A percentile compares a stretch with the other conserved stretches of the same genome.
Conservation (phyloP, 345 rosid species). For the Carallia brachiata region DNA sequence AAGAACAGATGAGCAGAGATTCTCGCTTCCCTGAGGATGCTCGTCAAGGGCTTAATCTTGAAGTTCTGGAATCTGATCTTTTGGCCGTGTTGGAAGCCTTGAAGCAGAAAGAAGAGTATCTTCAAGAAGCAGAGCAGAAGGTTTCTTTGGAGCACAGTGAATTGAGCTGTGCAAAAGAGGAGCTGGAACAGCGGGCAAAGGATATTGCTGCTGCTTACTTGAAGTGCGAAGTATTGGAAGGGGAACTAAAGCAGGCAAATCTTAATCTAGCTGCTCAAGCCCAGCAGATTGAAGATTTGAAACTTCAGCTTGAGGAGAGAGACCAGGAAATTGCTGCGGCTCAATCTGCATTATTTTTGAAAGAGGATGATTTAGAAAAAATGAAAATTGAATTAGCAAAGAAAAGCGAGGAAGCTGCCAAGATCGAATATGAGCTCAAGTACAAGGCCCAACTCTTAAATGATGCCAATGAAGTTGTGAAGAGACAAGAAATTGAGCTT, state of each 20-base stretch:
- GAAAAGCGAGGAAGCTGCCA: conserved; percentile 49
- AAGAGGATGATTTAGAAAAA: conserved; percentile 56
- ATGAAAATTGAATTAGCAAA: conserved; percentile 44
- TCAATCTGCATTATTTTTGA: conserved; percentile 41
- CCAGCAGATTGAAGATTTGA: conserved; percentile 62
- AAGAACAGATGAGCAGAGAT: conserved; percentile 41
- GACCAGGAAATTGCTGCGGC: conserved; percentile 48
- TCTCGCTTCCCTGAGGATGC: conserved; percentile 29
- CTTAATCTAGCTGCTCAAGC: conserved; percentile 61
- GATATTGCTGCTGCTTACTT: conserved; percentile 46
- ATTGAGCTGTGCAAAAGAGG: conserved; percentile 49
- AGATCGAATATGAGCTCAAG: conserved; percentile 42
- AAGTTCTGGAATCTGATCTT: conserved; percentile 64
- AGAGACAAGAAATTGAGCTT: conserved; percentile 64
- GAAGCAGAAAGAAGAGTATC: conserved; percentile 66
- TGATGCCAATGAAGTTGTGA: conserved; percentile 60
- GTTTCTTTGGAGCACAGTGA: conserved; percentile 53
- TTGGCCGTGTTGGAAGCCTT: conserved; percentile 58
- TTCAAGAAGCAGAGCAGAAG: conserved; percentile 52
- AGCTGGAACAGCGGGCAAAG: conserved; percentile 50
- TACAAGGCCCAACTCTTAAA: conserved; percentile 53
- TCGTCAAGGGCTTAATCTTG: conserved; percentile 38
- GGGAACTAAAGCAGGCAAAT: conserved; percentile 55
- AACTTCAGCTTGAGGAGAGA: conserved; percentile 47
- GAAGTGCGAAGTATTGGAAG: conserved; percentile 55